Percentiles rank a stretch among this genome's conserved stretches.
These are phyloP conservation scores for Eucalyptus albens DNA, from an alignment of 345 rosid species.

Conservation along the genomic window DNA sequence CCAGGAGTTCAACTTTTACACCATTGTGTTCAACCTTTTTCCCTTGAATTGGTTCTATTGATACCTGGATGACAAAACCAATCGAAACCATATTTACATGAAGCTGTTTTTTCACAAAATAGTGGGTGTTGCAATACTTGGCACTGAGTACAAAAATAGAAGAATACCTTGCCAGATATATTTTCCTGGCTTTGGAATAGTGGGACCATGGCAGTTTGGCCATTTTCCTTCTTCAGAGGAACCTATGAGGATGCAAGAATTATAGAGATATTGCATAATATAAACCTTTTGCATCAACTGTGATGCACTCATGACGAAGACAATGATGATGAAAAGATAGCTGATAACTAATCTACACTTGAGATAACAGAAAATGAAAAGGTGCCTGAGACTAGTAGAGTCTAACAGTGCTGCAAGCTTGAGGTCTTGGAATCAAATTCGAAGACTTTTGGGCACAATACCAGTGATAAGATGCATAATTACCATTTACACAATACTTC, in stretches of 20 bases:
- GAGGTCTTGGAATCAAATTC: neutral
- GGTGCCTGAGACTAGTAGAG: neutral
- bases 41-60: conserved; percentile 82
- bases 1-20: conserved; percentile 91
- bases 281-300: neutral
- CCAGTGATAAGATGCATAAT: neutral
- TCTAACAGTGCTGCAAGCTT: neutral
- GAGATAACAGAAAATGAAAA: neutral
- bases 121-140: neutral
- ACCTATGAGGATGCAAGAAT: conserved; percentile 24
- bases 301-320: neutral
- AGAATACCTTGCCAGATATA: conserved; percentile 71
- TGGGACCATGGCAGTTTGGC: conserved; percentile 69
- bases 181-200: conserved; percentile 96
- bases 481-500: neutral
- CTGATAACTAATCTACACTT: neutral
- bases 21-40: conserved; percentile 95
- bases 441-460: neutral
- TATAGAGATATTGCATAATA: neutral
- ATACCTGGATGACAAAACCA: conserved; percentile 27
- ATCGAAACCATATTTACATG: neutral
- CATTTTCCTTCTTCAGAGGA: conserved; percentile 89
- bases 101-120: neutral
- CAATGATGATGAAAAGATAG: neutral
- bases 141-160: neutral